These are phyloP conservation scores for Gnomoniopsis smithogilvyi DNA, from an alignment of 2,329 filamentous ascomycete genomes.

Conservation along the genomic window DNA sequence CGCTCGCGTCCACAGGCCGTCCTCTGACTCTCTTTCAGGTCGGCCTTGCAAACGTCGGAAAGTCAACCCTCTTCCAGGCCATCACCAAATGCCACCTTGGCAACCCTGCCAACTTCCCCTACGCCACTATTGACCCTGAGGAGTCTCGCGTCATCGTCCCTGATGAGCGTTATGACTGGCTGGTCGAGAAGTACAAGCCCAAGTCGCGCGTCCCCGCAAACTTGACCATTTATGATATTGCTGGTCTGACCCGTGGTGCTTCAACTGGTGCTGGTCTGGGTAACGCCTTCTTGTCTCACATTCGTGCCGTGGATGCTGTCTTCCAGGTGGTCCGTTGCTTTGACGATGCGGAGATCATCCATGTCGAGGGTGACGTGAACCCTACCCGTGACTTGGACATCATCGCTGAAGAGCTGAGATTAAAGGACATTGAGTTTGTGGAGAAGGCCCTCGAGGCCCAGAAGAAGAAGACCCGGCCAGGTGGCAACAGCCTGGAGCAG, in stretches of 20 bases:
- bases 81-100: constrained; percentile 97
- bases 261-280: constrained; percentile 97
- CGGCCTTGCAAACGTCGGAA: constrained; percentile 97
- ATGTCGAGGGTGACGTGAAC: constrained; percentile 98
- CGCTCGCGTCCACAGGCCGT: constrained; percentile 21
- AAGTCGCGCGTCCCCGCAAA: constrained; percentile 97
- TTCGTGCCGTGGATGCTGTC: constrained; percentile 95
- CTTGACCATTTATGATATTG: constrained; percentile 97
- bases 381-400: constrained; percentile 92
- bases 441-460: constrained; percentile 92
- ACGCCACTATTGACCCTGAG: constrained; percentile 98
- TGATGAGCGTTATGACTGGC: constrained; percentile 93
- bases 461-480: constrained; percentile 91
- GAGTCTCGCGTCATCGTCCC: constrained; percentile 97
- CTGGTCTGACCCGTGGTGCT: constrained; percentile 90
- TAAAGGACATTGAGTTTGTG: constrained; percentile 98
- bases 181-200: constrained; percentile 94
- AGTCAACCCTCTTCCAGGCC: constrained; percentile 98
- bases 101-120: constrained; percentile 99
- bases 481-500: constrained; percentile 93
- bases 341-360: constrained; percentile 98
- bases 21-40: constrained; percentile 61
- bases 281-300: constrained; percentile 97
- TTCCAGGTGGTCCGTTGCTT: constrained; percentile 97
- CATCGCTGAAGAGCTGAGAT: constrained; percentile 91